Evolutionary conservation across 805 yeast genomes (phyloP).

Genomic region (Candida succiphila): DNA sequence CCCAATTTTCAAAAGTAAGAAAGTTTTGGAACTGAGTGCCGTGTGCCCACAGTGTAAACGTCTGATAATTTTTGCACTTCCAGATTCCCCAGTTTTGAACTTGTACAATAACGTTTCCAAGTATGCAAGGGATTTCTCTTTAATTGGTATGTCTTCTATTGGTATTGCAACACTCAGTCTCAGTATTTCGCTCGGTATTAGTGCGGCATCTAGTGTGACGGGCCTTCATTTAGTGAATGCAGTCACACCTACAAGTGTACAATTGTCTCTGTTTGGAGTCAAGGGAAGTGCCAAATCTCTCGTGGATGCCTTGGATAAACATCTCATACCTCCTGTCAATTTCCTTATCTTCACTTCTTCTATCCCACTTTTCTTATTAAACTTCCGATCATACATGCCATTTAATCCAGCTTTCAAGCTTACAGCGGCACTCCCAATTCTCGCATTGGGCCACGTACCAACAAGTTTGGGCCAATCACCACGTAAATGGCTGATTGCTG

Average conservation of each 20-base stretch:
- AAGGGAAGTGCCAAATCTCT: slow-evolving; percentile 4
- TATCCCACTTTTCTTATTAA: slow-evolving; percentile 20
- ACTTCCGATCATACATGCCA: slow-evolving; percentile 9
- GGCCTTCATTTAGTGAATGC: slow-evolving; percentile 20
- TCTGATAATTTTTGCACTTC: slow-evolving; percentile 17
- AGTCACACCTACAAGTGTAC: slow-evolving; percentile 23
- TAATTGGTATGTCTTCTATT: slow-evolving; percentile 8
- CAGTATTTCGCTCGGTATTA: slow-evolving; percentile 12
- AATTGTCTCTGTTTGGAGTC: slow-evolving; percentile 19
- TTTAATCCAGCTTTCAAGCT: no score
- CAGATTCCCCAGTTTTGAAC: slow-evolving; percentile 11
- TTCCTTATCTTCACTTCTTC: slow-evolving; percentile 15
- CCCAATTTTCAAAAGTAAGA: not conserved
- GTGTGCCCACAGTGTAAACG: slow-evolving; percentile 28
- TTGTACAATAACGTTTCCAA: no score
- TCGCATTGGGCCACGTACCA: not conserved
- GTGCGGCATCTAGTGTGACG: slow-evolving; percentile 11
- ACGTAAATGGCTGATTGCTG: slow-evolving; percentile 7
- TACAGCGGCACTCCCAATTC: not conserved
- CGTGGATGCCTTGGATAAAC: slow-evolving; percentile 10
- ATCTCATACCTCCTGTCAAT: slow-evolving; percentile 11
- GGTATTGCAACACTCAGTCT: slow-evolving; percentile 13
- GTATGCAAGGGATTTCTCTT: slow-evolving; percentile 8
- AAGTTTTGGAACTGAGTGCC: not conserved
- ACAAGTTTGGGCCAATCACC: slow-evolving; percentile 2